Percentiles rank a stretch among this genome's conserved stretches.
phyloP scores from a whole-genome alignment of 306 rosid genomes.

The Inga leiocalycina region DNA sequence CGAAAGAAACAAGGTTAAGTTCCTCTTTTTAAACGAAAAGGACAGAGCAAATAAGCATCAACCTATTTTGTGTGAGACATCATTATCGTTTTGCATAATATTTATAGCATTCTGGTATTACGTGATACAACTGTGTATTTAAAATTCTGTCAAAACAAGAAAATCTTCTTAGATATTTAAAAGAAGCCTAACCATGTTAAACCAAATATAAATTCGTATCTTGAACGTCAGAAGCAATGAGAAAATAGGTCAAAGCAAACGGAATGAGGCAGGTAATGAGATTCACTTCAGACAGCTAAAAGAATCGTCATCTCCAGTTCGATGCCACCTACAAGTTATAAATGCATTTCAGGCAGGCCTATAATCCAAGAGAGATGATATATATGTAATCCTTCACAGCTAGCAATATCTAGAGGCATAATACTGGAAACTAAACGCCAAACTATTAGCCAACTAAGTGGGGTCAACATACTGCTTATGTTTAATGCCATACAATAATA shows the following conservation, averaged over 20 bases:
- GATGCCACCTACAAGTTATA: neutral
- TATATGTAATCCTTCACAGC: neutral
- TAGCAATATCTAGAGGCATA: neutral
- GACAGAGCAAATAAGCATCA: too few species aligned
- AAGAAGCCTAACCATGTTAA: neutral
- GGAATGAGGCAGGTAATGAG: neutral
- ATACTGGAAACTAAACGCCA: neutral
- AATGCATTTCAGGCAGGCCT: neutral
- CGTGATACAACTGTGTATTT: neutral
- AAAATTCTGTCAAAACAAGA: neutral
- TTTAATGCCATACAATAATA: too few species aligned
- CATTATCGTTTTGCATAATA: neutral
- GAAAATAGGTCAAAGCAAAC: neutral
- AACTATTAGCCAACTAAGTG: too few species aligned
- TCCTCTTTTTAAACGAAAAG: too few species aligned
- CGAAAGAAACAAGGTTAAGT: too few species aligned
- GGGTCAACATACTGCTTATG: too few species aligned
- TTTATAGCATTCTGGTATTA: neutral
- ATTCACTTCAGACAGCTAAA: neutral
- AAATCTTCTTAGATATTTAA: too few species aligned
- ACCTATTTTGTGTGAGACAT: neutral
- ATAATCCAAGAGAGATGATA: neutral
- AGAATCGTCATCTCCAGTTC: neutral
- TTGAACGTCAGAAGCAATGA: neutral
- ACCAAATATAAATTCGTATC: neutral